Base-by-base conservation (phyloP, 768 basidiomycete species). In the Tephrocybe sp. region DNA sequence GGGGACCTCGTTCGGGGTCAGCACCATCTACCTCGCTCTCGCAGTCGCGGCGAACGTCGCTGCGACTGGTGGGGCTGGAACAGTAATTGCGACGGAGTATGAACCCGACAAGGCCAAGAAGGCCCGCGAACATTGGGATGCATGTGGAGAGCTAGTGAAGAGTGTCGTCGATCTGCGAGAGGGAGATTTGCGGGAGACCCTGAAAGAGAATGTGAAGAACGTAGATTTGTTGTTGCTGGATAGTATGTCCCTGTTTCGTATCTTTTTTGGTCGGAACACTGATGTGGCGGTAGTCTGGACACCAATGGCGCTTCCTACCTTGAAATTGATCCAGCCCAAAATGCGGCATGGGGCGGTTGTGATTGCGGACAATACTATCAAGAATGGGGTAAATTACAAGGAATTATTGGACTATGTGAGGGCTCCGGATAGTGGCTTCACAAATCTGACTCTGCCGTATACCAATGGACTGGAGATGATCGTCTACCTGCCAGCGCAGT, bases 281-380 rank as follows among this genome's bases (percentile, higher is more conserved):
- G n/a, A n/a, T n/a, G n/a, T n/a, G n/a, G n/a, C n/a, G n/a, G n/a
- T n/a, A 43, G 42, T 43, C 30, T 43, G 42, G 42, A 19, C 30
- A 3, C 42, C 42, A 16, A 43, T 43, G 42, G 42, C 42, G n/a
- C 42, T 43, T 43, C 42, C 28, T 4, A 43, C 42, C 6, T 43
- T 43, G 42, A 43, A 28, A 19, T 16, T 43, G 12, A 43, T 43
- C 42, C 42, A 43, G 42, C 42, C 42, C 42, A 43, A 30, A 28
- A 3, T 43, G 19, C 42, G 42, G 6, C 18, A 31, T 15, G 42
- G 42, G 8, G 28, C 42, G 6, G 42, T 43, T 4, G 18, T 43
- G 8, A 31, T 43, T 16, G 28, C 27, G 27, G 42, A 43, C 16
- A 43, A 43, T 15, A 43, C 42, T 16, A 21, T 43, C 16, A 9